Evolutionary conservation across 179 eudicot genomes (phyloP).

Genomic region (Beta lomatogona): DNA sequence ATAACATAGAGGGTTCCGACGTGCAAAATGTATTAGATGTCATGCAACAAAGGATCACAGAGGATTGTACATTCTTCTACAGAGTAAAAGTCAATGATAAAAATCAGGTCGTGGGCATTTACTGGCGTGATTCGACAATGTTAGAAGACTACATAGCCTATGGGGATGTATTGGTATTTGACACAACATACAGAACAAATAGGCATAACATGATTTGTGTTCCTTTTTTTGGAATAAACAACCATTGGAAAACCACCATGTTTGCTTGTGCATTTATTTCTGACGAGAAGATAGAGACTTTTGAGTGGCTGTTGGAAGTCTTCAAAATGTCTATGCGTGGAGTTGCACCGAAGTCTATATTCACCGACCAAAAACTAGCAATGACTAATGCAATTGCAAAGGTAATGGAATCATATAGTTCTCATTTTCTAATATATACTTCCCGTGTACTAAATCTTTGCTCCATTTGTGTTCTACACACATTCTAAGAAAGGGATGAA

Average conservation of each 20-base stretch:
- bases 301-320: conserved; percentile 15
- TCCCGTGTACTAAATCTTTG: no score
- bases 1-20: no score
- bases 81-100: not conserved
- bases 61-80: conserved; percentile 10
- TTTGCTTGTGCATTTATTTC: conserved; percentile 16
- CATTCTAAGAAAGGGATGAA: no score
- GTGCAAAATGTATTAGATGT: no score
- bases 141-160: not conserved
- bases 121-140: conserved; percentile 26
- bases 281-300: not conserved
- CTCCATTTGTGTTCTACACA: no score
- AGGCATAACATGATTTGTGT: conserved; percentile 14
- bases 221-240: conserved; percentile 18
- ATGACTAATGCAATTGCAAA: not conserved
- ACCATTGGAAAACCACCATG: conserved; percentile 20
- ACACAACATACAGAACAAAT: conserved; percentile 17
- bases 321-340: conserved; percentile 16
- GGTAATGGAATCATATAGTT: not conserved
- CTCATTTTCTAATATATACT: no score
- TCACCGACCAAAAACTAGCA: conserved; percentile 8
- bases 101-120: not conserved
- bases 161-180: conserved; percentile 6
- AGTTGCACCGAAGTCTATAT: not conserved
- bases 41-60: not conserved